Evolutionary conservation across 192 early-diverging fungal genomes (phyloP).

Genomic region (Backusella westeae): DNA sequence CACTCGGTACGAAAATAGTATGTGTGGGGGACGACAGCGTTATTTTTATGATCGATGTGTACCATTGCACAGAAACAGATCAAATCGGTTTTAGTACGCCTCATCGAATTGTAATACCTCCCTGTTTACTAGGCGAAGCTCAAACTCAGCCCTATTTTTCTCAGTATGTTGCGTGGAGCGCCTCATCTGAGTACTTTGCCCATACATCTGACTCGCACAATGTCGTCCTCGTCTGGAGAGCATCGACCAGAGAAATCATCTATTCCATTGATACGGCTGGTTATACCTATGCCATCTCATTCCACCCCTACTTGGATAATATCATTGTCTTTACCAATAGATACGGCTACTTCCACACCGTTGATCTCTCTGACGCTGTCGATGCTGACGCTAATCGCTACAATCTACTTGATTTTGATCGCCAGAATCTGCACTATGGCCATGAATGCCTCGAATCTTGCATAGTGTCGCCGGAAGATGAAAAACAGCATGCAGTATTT

Average conservation of each 20-base stretch:
- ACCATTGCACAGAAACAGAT: conserved; percentile 14
- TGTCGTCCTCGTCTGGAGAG: conserved; percentile 42
- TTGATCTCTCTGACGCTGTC: conserved; percentile 34
- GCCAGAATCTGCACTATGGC: neutral
- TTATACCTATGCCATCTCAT: conserved; percentile 35
- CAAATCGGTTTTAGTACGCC: conserved; percentile 9
- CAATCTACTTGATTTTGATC: conserved; percentile 16
- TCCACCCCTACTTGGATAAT: conserved; percentile 41
- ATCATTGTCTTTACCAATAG: conserved; percentile 45
- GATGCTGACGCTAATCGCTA: conserved; percentile 11
- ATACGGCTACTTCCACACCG: conserved; percentile 50
- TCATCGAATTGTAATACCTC: conserved; percentile 15
- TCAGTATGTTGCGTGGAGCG: conserved; percentile 46
- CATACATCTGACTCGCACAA: conserved; percentile 45
- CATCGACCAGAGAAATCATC: conserved; percentile 37
- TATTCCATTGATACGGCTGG: conserved; percentile 42
- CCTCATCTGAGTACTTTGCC: conserved; percentile 43
- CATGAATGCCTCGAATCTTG: neutral
- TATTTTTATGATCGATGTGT: conserved; percentile 35
- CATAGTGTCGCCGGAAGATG: neutral
- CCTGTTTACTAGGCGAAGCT: neutral
- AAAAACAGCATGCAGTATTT: neutral
- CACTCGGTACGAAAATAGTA: conserved; percentile 43
- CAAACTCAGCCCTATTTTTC: conserved; percentile 24
- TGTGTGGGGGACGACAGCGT: conserved; percentile 40